Evolutionary conservation across 2,329 filamentous ascomycete species (phyloP), one percentile per base, ranked within the genome.

Genomic region (Tolypocladium cylindrosporum): DNA sequence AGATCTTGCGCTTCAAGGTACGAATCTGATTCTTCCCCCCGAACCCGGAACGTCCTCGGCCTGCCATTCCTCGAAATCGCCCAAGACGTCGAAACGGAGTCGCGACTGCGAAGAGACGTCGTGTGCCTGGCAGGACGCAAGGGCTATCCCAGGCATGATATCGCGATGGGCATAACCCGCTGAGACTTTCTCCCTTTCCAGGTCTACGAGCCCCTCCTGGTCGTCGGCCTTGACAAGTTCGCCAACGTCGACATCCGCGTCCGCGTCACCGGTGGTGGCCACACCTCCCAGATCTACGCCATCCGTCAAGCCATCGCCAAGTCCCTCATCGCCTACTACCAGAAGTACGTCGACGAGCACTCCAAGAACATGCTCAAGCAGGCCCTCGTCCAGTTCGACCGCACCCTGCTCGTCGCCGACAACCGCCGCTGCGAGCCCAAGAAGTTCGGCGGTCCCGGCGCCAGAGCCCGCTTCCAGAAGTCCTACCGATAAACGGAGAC

Each of bases 311-410:
- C 94, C 72, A 97, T 99, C 75, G 87, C 92, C 83, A 99, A 97
- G 87, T 70, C 72, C 61, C 68, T 76, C 60, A 73, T 76, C 68
- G 73, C 91, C 79, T 97, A 97, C 89, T 97, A 97, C 89, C 93
- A 97, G 84, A 97, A 99, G 86, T 99, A 88, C 83, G 91, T 97
- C 80, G 94, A 99, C 76, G 94, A 99, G 89, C 92, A 97, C 89
- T 91, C 89, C 83, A 99, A 99, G 90, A 97, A 97, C 87, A 85
- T 91, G 81, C 86, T 99, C 75, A 99, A 97, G 91, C 89, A 93
- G 81, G 90, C 90, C 69, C 87, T 99, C 70, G 90, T 93, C 74
- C 86, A 91, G 78, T 99, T 93, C 84, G 91, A 96, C 85, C 87
- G 92, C 75, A 96, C 91, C 76, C 88, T 99, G 68, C 89, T 99